Percentiles rank a stretch among this genome's conserved stretches.
Conservation (phyloP, 2,329 filamentous ascomycete genomes). For the Pyricularia sp. region DNA sequence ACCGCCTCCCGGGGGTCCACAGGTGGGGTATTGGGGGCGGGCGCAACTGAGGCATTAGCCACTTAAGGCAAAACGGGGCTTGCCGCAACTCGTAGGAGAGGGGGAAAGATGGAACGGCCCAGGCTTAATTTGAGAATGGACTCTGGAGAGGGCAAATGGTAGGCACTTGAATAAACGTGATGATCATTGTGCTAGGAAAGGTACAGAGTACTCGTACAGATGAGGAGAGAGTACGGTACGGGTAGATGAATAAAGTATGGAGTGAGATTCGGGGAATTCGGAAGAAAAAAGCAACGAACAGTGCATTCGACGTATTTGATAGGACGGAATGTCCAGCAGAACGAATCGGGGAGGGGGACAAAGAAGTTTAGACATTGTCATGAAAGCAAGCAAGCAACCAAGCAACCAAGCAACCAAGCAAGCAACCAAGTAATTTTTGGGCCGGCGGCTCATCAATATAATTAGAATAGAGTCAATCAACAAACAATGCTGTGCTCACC, state of each 20-base stretch:
- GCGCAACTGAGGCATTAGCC: neutral
- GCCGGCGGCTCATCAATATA: neutral
- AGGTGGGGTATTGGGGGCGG: neutral
- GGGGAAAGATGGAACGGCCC: neutral
- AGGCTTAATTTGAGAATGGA: neutral
- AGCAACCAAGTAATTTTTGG: neutral
- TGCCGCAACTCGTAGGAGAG: neutral
- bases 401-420: too few relatives aligned
- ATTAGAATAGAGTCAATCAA: neutral
- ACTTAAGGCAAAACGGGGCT: neutral
- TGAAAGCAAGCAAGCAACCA: too few relatives aligned
- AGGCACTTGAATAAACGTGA: neutral
- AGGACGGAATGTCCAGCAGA: neutral
- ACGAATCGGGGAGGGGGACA: neutral
- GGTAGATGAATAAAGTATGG: too few relatives aligned
- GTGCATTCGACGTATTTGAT: neutral
- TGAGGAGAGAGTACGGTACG: neutral
- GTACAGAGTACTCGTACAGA: too few relatives aligned
- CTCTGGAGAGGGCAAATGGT: neutral
- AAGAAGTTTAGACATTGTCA: neutral
- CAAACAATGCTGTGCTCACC: slow-evolving; percentile 29
- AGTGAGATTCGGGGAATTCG: neutral
- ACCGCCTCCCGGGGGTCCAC: neutral
- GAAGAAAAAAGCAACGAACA: neutral
- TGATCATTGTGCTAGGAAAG: too few relatives aligned